Base-by-base conservation (phyloP, 305 asterid genomes). In the Solanum hybrid region DNA sequence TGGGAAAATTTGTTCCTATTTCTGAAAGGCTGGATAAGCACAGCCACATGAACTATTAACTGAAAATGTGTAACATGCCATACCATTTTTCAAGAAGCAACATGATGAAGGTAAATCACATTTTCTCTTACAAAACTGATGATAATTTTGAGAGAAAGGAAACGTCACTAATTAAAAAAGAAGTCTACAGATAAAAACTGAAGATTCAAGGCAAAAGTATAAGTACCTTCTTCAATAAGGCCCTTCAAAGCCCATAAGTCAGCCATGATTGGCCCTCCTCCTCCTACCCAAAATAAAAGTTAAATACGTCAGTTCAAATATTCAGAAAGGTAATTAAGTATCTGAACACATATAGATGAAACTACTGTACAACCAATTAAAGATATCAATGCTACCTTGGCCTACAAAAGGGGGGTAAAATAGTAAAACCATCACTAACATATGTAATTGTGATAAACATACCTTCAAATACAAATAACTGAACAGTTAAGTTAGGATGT, bases 181-280 rank as follows among this genome's bases (percentile, higher is more conserved):
- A 85, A 60, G 34, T n/a, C 77, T 34, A 85, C 51, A 6, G 51
- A 60, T 32, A 7, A 60, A 22, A 60, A 85, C 34, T 85, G 77
- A 22, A 75, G 69, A 37, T 77, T 77, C 72, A 87, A 80, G 73
- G 64, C 40, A 60, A 32, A 31, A 79, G 71, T 84, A 89, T 46
- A 82, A 22, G 77, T 92, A 95, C 99, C 99, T 92, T 96, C 99
- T 91, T 94, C 97, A 87, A 95, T 92, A 40, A 97, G 96, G 89
- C 99, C 99, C 94, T 97, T 96, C 88, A 96, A 89, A 92, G 99
- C 99, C 99, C 99, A 97, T 60, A 97, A 93, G 93, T 96, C 99
- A 88, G 96, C 98, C 99, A 97, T 95, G 91, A 97, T 97, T 89
- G 99, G 98, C 71, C 98, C 98, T 71, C 99, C 98, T 86, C 99